Percentiles rank a stretch among this genome's conserved stretches.
Conservation (phyloP, 768 basidiomycete genomes). For the Filobasidium wieringae region DNA sequence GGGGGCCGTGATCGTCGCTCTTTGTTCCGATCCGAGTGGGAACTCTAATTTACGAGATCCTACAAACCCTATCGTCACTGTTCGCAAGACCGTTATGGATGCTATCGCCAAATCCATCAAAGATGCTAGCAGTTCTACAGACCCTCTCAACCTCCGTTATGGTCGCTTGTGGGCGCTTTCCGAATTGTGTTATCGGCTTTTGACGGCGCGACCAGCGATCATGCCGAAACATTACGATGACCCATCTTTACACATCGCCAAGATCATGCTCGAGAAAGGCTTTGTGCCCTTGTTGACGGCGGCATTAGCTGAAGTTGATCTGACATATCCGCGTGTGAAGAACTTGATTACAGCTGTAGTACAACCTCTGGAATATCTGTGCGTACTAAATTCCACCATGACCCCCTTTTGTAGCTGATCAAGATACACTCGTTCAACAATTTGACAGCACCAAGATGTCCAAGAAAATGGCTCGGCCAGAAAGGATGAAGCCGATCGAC, state of each 20-base stretch:
- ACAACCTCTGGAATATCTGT: slow-evolving; percentile 81
- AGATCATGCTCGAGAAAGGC: slow-evolving; percentile 97
- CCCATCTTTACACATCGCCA: slow-evolving; percentile 79
- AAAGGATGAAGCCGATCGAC: slow-evolving; percentile 15
- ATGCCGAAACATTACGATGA: slow-evolving; percentile 51
- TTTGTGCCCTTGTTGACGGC: slow-evolving; percentile 79
- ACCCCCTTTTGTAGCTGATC: neutral
- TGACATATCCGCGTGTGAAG: slow-evolving; percentile 87
- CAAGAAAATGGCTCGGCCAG: slow-evolving; percentile 87
- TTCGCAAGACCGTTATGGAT: slow-evolving; percentile 86
- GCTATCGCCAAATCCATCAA: slow-evolving; percentile 75
- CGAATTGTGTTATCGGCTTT: slow-evolving; percentile 74
- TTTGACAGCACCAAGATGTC: slow-evolving; percentile 71
- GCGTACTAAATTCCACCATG: slow-evolving; percentile 38
- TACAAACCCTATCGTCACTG: slow-evolving; percentile 62
- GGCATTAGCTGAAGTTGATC: slow-evolving; percentile 80
- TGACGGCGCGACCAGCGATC: slow-evolving; percentile 55
- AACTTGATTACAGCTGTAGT: slow-evolving; percentile 75
- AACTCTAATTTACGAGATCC: slow-evolving; percentile 58
- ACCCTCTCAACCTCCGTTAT: slow-evolving; percentile 59
- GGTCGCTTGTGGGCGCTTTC: slow-evolving; percentile 74
- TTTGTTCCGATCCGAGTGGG: slow-evolving; percentile 75
- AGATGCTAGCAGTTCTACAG: slow-evolving; percentile 52
- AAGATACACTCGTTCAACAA: neutral
- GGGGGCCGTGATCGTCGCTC: slow-evolving; percentile 67